phyloP scores from a whole-genome alignment of 2,329 filamentous ascomycete species.

The Fonsecaea erecta region DNA sequence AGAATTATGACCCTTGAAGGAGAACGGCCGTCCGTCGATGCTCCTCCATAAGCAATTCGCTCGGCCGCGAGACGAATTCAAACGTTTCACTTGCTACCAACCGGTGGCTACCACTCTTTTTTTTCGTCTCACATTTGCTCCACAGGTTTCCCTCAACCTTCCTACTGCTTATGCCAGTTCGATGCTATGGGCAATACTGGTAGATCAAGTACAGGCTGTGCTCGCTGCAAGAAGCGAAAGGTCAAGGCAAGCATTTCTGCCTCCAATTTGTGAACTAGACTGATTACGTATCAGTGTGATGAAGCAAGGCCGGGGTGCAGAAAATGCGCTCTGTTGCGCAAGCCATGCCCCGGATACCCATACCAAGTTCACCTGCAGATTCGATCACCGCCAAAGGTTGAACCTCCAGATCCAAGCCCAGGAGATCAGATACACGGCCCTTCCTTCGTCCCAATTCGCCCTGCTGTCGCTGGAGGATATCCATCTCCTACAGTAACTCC shows the following conservation, averaged over 20 bases:
- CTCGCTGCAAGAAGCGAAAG: constrained; percentile 31
- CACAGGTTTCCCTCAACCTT: constrained; percentile 5
- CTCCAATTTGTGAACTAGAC: neutral
- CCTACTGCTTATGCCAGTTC: neutral
- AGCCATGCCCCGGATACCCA: constrained; percentile 36
- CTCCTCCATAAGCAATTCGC: constrained; percentile 3
- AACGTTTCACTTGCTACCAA: neutral
- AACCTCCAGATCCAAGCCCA: neutral
- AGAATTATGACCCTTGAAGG: constrained; percentile 9
- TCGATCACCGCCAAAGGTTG: constrained; percentile 11
- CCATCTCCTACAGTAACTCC: neutral
- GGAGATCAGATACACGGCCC: neutral
- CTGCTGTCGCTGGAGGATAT: neutral
- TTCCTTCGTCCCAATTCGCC: neutral
- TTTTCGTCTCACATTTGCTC: neutral
- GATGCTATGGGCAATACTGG: constrained; percentile 34
- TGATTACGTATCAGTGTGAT: constrained; percentile 29
- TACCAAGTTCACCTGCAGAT: constrained; percentile 34
- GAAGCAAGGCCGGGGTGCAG: constrained; percentile 34
- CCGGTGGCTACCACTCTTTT: neutral
- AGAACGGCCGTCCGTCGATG: neutral
- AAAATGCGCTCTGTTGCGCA: constrained; percentile 33
- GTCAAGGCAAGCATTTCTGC: constrained; percentile 24
- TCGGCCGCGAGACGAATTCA: neutral
- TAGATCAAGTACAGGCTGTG: constrained; percentile 36